Conservation (phyloP, 2,329 filamentous ascomycete genomes). For the Xylaria sp. region DNA sequence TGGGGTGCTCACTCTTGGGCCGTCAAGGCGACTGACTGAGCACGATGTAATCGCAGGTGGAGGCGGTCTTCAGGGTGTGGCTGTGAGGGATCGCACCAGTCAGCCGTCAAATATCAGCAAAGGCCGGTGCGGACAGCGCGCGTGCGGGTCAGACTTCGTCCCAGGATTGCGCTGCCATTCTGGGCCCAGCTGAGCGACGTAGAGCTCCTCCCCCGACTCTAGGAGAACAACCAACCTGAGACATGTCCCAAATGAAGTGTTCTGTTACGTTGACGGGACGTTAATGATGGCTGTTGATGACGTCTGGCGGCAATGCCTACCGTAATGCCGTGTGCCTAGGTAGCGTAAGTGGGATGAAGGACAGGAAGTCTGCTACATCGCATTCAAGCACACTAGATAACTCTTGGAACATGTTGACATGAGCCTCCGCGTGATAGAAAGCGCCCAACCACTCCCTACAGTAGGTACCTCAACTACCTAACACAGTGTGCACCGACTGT, state of each 20-base stretch:
- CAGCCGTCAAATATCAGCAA: conserved; percentile 9
- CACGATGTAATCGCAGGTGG: conserved; percentile 80
- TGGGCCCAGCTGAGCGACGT: background rate
- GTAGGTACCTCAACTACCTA: no score
- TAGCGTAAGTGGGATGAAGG: no score
- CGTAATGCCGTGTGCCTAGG: no score
- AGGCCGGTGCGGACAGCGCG: background rate
- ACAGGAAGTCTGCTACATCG: no score
- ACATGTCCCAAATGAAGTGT: conserved; percentile 25
- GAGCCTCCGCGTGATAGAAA: no score
- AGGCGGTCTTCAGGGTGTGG: conserved; percentile 58
- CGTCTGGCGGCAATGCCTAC: background rate
- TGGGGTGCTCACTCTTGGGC: conserved; percentile 65
- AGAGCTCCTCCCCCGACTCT: background rate
- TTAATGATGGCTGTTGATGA: background rate
- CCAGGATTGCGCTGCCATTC: background rate
- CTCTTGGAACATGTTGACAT: no score
- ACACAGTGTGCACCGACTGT: no score
- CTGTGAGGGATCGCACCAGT: conserved; percentile 28
- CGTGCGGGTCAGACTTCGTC: background rate
- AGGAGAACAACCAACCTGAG: conserved; percentile 31
- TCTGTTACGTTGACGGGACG: background rate
- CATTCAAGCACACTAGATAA: no score
- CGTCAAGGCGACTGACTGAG: conserved; percentile 81
- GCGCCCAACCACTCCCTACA: no score